Evolutionary conservation across 192 early-diverging fungal species (phyloP).

Genomic region (Backusella mclennaniae): DNA sequence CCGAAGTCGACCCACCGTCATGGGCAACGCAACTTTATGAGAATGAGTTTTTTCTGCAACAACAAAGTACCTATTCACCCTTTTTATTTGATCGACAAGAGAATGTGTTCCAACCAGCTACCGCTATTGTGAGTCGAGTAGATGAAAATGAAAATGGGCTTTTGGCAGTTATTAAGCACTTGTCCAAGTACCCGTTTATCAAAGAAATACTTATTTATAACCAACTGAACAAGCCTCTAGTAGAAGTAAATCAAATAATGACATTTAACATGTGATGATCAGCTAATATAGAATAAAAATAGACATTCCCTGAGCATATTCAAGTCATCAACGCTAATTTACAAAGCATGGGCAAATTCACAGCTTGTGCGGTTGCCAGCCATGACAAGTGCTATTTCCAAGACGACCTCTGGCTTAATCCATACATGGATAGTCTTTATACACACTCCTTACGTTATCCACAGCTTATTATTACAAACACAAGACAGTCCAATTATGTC

Average conservation of each 20-base stretch:
- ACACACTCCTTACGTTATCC: slow-evolving; percentile 49
- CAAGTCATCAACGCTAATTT: slow-evolving; percentile 44
- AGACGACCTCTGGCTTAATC: slow-evolving; percentile 57
- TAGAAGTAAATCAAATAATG: neutral
- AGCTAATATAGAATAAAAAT: neutral
- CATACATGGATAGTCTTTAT: slow-evolving; percentile 54
- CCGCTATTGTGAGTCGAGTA: slow-evolving; percentile 39
- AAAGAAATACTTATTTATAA: slow-evolving; percentile 58
- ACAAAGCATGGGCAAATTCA: slow-evolving; percentile 39
- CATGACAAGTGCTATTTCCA: slow-evolving; percentile 56
- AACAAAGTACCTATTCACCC: neutral
- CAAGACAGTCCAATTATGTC: slow-evolving; percentile 47
- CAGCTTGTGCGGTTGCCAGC: slow-evolving; percentile 45
- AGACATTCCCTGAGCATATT: slow-evolving; percentile 5
- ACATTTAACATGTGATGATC: no score
- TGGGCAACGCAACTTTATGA: slow-evolving; percentile 1
- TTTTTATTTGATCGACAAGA: neutral
- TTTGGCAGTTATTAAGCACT: slow-evolving; percentile 38
- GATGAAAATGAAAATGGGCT: slow-evolving; percentile 29
- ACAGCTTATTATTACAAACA: slow-evolving; percentile 46
- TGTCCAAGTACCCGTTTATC: slow-evolving; percentile 54
- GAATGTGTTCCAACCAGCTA: slow-evolving; percentile 26
- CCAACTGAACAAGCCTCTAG: slow-evolving; percentile 33
- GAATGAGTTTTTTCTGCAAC: neutral
- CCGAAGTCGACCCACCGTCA: neutral